phyloP scores from a whole-genome alignment of 345 rosid species.

The Cardamine chenopodiifolia region DNA sequence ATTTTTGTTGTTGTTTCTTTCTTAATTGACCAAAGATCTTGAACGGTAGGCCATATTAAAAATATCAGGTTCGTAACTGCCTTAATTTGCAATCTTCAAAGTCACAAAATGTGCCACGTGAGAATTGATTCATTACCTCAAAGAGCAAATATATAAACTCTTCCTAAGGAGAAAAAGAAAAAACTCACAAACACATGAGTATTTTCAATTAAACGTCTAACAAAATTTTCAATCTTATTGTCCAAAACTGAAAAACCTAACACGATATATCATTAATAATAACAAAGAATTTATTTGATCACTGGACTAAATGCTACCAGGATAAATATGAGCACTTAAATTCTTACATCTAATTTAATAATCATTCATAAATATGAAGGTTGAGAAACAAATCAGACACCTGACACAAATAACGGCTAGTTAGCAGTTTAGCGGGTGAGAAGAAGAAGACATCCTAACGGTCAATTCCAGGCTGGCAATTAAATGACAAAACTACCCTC shows the following conservation, averaged over 20 bases:
- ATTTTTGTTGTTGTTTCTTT: neutral
- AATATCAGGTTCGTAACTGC: neutral
- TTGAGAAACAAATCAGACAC: constrained; percentile 25
- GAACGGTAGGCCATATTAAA: constrained; percentile 15
- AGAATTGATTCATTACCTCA: neutral
- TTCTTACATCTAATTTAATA: neutral
- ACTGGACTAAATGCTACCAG: neutral
- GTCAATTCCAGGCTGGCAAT: constrained; percentile 37
- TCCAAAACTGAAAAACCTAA: neutral
- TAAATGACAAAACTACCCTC: constrained; percentile 10
- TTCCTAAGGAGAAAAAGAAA: neutral
- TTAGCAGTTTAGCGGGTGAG: constrained; percentile 31
- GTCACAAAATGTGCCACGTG: neutral
- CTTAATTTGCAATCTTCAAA: constrained; percentile 16
- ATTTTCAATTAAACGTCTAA: neutral
- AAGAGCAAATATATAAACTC: neutral
- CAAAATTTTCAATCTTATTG: neutral
- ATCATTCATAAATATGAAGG: neutral
- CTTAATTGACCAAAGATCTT: neutral
- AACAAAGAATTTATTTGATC: neutral
- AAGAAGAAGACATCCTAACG: constrained; percentile 39
- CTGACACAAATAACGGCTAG: constrained; percentile 46
- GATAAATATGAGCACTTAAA: neutral
- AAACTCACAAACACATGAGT: neutral
- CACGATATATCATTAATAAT: neutral